Evolutionary conservation across 2,329 filamentous ascomycete genomes (phyloP).

Genomic region (Teratosphaeria destructans): DNA sequence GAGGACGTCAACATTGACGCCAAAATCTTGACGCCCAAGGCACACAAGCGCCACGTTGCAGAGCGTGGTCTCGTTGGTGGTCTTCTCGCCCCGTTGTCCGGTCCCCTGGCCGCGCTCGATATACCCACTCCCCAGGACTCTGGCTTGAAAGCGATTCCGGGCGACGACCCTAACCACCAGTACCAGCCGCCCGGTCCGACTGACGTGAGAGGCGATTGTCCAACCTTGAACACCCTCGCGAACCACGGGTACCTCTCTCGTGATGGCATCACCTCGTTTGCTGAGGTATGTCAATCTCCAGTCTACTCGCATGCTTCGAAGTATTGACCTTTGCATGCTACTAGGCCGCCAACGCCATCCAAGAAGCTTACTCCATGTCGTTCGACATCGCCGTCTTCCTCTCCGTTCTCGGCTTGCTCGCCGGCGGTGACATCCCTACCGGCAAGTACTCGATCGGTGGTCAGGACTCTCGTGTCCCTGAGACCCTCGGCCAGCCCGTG

Average conservation of each 20-base stretch:
- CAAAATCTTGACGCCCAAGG: constrained; percentile 10
- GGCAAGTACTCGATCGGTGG: constrained; percentile 19
- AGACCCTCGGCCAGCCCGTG: constrained; percentile 14
- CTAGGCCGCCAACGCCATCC: constrained; percentile 18
- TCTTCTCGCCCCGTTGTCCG: constrained; percentile 14
- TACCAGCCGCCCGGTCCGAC: constrained; percentile 14
- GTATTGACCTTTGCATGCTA: constrained; percentile 6
- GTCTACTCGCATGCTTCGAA: neutral
- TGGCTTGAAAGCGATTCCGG: constrained; percentile 12
- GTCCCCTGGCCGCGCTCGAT: constrained; percentile 11
- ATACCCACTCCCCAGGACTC: constrained; percentile 14
- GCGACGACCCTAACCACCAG: constrained; percentile 15
- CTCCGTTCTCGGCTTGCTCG: constrained; percentile 16
- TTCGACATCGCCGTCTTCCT: constrained; percentile 16
- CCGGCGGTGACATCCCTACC: constrained; percentile 16
- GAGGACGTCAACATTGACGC: constrained; percentile 11
- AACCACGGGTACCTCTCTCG: constrained; percentile 5
- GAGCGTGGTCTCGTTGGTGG: constrained; percentile 9
- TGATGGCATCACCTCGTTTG: constrained; percentile 12
- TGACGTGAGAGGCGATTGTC: constrained; percentile 11
- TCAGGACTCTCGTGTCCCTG: constrained; percentile 12
- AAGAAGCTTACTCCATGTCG: constrained; percentile 13
- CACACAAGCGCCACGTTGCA: constrained; percentile 10
- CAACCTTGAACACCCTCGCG: constrained; percentile 6
- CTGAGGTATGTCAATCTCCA: constrained; percentile 11